Evolutionary conservation across 805 yeast genomes (phyloP).

Genomic region (Saccharomycopsis sp.): DNA sequence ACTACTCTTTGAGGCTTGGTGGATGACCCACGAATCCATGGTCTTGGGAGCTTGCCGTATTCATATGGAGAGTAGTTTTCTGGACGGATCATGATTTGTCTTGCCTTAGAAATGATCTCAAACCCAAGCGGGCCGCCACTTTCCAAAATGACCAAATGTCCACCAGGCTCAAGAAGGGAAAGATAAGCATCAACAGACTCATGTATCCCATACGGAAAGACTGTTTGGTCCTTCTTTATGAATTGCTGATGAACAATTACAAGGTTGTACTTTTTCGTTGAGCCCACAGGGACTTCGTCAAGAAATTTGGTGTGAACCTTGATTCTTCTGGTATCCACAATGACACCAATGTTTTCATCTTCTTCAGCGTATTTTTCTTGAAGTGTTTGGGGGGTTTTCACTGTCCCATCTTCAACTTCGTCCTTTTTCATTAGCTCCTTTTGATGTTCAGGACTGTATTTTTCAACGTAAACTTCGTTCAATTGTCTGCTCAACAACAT

Average conservation of each 20-base stretch:
- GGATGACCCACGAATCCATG: conserved; percentile 47
- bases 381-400: neutral
- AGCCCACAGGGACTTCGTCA: conserved; percentile 32
- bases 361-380: conserved; percentile 22
- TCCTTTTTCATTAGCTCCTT: conserved; percentile 10
- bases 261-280: conserved; percentile 56
- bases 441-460: conserved; percentile 15
- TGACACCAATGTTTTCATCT: conserved; percentile 32
- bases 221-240: conserved; percentile 44
- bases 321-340: conserved; percentile 49
- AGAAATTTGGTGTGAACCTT: conserved; percentile 47
- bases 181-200: conserved; percentile 50
- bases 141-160: conserved; percentile 71
- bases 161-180: conserved; percentile 61
- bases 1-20: conserved; percentile 24
- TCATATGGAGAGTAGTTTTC: conserved; percentile 45
- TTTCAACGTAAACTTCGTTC: conserved; percentile 35
- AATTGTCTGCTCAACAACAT: conserved; percentile 62
- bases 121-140: conserved; percentile 87
- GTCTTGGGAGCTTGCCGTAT: conserved; percentile 58
- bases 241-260: conserved; percentile 79
- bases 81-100: conserved; percentile 86
- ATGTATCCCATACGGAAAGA: conserved; percentile 70
- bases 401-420: conserved; percentile 19
- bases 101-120: conserved; percentile 80